Evolutionary conservation across 1,284 basidiomycete genomes (phyloP).

Genomic region (Cutaneotrichosporon daszewskae): DNA sequence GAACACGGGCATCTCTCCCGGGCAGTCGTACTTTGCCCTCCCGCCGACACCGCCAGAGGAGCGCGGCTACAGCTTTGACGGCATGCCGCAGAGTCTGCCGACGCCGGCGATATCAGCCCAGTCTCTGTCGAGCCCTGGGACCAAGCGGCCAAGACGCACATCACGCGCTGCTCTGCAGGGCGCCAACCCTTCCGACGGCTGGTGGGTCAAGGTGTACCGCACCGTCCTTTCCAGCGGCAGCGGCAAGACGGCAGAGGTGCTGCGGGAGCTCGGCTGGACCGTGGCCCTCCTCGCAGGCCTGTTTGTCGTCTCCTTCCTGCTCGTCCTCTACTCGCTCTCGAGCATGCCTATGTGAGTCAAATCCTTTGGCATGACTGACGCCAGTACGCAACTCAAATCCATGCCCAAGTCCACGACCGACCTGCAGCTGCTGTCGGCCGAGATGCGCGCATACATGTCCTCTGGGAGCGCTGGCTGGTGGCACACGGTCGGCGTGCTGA

Average conservation of each 20-base stretch:
- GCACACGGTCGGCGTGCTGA: slow-evolving; percentile 63
- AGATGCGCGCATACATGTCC: slow-evolving; percentile 46
- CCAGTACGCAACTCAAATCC: slow-evolving; percentile 40
- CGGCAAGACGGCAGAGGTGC: slow-evolving; percentile 41
- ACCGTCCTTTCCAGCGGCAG: slow-evolving; percentile 16
- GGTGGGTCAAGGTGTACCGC: slow-evolving; percentile 20
- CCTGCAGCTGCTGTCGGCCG: slow-evolving; percentile 44
- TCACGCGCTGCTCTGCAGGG: slow-evolving; percentile 9
- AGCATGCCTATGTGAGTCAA: slow-evolving; percentile 46
- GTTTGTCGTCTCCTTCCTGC: slow-evolving; percentile 39
- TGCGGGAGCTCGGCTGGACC: slow-evolving; percentile 45
- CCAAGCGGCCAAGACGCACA: slow-evolving; percentile 4
- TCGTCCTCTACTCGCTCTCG: slow-evolving; percentile 38
- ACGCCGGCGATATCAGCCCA: slow-evolving; percentile 44
- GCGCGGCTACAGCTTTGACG: neutral
- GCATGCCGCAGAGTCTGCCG: slow-evolving; percentile 29
- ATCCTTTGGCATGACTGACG: neutral
- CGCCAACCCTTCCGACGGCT: slow-evolving; percentile 12
- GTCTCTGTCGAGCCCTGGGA: slow-evolving; percentile 28
- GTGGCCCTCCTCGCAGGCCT: slow-evolving; percentile 36
- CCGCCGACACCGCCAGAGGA: slow-evolving; percentile 33
- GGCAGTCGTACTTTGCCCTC: slow-evolving; percentile 30
- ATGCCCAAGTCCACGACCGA: slow-evolving; percentile 47
- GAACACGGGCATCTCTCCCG: slow-evolving; percentile 10
- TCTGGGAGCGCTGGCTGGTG: slow-evolving; percentile 40